Conservation (phyloP, 345 rosid genomes). For the Gynandropsis gynandra region DNA sequence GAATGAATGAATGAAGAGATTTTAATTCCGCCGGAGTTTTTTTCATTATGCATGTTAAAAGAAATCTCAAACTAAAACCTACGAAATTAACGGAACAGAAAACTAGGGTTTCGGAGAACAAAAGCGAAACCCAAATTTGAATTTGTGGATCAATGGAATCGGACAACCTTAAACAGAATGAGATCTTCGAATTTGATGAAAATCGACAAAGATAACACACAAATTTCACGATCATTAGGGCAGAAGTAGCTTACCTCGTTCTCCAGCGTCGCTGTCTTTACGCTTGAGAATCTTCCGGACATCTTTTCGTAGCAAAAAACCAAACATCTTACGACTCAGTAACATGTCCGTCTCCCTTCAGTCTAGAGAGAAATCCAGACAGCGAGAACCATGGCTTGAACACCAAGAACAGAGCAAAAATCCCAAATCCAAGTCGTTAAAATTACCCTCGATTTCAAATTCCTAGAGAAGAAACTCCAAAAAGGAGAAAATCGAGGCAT, state of each 20-base stretch:
- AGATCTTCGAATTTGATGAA: background rate
- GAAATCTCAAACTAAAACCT: too few species aligned
- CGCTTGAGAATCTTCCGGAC: constrained; percentile 79
- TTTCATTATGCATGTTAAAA: too few species aligned
- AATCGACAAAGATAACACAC: background rate
- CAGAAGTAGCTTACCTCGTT: constrained; percentile 36
- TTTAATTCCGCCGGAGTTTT: background rate
- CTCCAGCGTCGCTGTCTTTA: constrained; percentile 89
- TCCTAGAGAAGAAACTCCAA: too few species aligned
- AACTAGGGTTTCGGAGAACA: background rate
- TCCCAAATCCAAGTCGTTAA: constrained; percentile 12
- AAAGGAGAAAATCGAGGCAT: background rate
- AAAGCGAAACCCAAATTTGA: background rate
- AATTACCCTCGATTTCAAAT: background rate
- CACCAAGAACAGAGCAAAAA: constrained; percentile 1
- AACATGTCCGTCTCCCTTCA: constrained; percentile 5
- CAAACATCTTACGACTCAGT: constrained; percentile 31
- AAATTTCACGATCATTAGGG: background rate
- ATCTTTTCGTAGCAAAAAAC: constrained; percentile 42
- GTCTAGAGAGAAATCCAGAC: background rate
- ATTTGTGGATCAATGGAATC: too few species aligned
- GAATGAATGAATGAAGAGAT: too few species aligned
- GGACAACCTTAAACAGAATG: too few species aligned
- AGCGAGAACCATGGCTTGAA: background rate
- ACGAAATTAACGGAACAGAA: too few species aligned